phyloP scores from a whole-genome alignment of 352 stramenopile species.

The Thraustochytrium sp. region DNA sequence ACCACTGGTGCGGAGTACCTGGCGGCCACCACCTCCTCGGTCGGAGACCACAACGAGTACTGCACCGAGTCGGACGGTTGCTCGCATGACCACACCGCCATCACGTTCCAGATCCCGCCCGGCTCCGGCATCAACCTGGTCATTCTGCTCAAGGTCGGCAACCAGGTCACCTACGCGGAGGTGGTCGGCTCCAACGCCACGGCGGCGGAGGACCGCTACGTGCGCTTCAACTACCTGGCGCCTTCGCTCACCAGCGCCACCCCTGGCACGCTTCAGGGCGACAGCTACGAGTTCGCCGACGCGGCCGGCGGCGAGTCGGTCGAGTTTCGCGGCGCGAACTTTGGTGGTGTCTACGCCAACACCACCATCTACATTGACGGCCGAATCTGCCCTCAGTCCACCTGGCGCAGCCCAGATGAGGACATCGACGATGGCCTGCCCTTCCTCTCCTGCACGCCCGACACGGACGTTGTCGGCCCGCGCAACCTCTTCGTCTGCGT shows the following conservation, averaged over 20 bases:
- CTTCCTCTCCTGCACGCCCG: constrained; percentile 3
- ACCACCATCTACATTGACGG: constrained; percentile 8
- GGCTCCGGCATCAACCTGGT: constrained; percentile 14
- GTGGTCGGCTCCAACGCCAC: background rate
- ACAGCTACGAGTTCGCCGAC: constrained; percentile 26
- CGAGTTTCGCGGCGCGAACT: constrained; percentile 14
- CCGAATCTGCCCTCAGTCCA: background rate
- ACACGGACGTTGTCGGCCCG: background rate
- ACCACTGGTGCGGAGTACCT: background rate
- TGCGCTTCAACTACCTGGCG: constrained; percentile 35
- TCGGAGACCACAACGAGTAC: constrained; percentile 21
- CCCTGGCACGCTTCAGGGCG: background rate
- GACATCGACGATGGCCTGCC: background rate
- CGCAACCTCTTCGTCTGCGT: constrained; percentile 21
- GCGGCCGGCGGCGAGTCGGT: background rate
- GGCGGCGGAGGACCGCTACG: background rate
- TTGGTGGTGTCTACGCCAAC: background rate
- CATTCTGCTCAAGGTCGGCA: constrained; percentile 23
- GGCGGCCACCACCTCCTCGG: constrained; percentile 13
- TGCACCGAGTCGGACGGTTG: constrained; percentile 5
- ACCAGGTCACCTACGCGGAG: constrained; percentile 29
- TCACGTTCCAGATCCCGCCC: constrained; percentile 39
- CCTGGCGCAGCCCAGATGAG: constrained; percentile 22
- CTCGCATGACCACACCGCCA: constrained; percentile 11
- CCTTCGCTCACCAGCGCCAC: background rate